Percentiles rank a stretch among this genome's conserved stretches.
phyloP scores from a whole-genome alignment of 164 flowering plant genomes.

The Malania oleifera region DNA sequence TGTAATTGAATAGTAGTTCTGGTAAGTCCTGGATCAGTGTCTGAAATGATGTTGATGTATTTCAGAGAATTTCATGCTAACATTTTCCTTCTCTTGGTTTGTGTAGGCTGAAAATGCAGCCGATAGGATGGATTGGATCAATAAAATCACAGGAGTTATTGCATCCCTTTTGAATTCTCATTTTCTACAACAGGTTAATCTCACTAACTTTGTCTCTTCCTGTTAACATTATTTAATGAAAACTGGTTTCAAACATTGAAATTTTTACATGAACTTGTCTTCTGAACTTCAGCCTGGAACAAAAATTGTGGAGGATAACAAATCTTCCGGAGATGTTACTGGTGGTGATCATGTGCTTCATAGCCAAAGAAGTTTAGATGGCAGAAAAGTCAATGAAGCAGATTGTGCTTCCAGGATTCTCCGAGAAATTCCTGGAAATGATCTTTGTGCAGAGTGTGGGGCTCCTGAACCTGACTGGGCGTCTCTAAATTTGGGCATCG shows the following conservation, averaged over 20 bases:
- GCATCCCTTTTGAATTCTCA: conserved; percentile 77
- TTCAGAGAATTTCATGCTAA: too few relatives aligned
- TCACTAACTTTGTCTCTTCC: conserved; percentile 1
- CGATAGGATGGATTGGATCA: conserved; percentile 87
- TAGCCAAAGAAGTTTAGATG: conserved; percentile 19
- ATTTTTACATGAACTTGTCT: conserved; percentile 11
- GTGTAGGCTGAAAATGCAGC: conserved; percentile 89
- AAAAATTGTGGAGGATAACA: conserved; percentile 18
- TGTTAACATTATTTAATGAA: neutral
- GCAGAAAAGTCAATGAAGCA: conserved; percentile 25
- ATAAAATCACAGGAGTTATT: conserved; percentile 84
- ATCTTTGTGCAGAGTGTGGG: conserved; percentile 85
- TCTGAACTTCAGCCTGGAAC: conserved; percentile 26
- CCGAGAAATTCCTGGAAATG: conserved; percentile 79
- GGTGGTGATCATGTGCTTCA: conserved; percentile 21
- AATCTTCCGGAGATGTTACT: conserved; percentile 19
- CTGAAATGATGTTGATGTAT: too few relatives aligned
- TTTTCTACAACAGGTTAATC: conserved; percentile 57
- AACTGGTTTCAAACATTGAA: conserved; percentile 3
- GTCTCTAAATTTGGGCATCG: conserved; percentile 83
- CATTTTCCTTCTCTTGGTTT: conserved; percentile 9
- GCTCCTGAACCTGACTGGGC: conserved; percentile 95
- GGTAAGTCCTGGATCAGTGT: too few relatives aligned
- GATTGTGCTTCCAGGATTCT: conserved; percentile 50
- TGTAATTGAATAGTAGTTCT: too few relatives aligned